Evolutionary conservation across 176 grass and related monocot species (phyloP).

Genomic region (Miscanthus lutarioriparius): DNA sequence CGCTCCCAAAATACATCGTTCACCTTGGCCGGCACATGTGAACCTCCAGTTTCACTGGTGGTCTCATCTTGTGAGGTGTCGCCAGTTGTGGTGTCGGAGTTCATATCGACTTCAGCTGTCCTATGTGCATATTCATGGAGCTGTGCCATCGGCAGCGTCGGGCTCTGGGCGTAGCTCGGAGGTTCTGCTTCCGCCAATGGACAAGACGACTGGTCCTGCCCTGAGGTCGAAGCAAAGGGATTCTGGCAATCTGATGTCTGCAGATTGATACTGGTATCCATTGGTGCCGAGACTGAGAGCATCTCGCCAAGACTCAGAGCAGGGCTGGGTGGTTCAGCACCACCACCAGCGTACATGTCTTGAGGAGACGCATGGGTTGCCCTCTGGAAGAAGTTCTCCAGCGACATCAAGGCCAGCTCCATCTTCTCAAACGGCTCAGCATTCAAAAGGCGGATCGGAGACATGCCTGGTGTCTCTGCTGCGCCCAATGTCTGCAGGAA

Average conservation of each 20-base stretch:
- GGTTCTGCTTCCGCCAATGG: slow-evolving; percentile 16
- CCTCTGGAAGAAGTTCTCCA: slow-evolving; percentile 71
- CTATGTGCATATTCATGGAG: neutral
- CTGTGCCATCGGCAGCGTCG: slow-evolving; percentile 34
- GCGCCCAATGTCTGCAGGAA: neutral
- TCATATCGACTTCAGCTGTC: slow-evolving; percentile 37
- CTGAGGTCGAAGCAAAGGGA: slow-evolving; percentile 6
- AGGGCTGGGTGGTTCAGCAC: slow-evolving; percentile 33
- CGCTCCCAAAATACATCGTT: slow-evolving; percentile 77
- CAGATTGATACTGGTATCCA: slow-evolving; percentile 31
- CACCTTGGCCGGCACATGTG: slow-evolving; percentile 16
- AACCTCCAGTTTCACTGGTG: slow-evolving; percentile 10
- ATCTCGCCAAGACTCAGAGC: slow-evolving; percentile 36
- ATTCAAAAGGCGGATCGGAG: neutral
- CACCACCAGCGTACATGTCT: slow-evolving; percentile 36
- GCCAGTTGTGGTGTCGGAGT: slow-evolving; percentile 40
- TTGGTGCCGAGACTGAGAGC: slow-evolving; percentile 24
- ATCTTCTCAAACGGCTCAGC: slow-evolving; percentile 63
- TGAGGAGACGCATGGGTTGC: slow-evolving; percentile 36
- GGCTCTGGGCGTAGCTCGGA: slow-evolving; percentile 25
- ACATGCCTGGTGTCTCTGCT: neutral
- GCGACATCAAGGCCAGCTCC: slow-evolving; percentile 65
- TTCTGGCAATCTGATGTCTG: slow-evolving; percentile 13
- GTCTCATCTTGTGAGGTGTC: slow-evolving; percentile 51
- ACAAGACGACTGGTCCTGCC: neutral